Base-by-base conservation (phyloP, 1,139 yeast genomes). In the Suhomyces chickasaworum region DNA sequence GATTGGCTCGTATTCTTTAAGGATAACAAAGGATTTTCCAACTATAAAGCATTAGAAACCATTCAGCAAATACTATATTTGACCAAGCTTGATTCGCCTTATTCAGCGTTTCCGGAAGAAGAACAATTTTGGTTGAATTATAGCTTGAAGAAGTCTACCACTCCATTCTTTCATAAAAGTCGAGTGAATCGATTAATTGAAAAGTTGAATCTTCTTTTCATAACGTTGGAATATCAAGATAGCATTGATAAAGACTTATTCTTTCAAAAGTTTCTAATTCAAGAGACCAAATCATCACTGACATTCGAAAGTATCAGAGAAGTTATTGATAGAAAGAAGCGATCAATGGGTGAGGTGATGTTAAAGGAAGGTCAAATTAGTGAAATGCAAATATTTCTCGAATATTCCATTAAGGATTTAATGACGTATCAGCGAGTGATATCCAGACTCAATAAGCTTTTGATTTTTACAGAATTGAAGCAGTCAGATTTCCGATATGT, bases 341-440 rank as follows among this genome's bases (percentile, higher is more conserved):
- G 38, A 2, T 50, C 46, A 7, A 34, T 55, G 8, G 69, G 69
- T 1, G 65, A 61, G 4, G 61, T 67, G 1, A 64, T 57, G 18
- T 54, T 70, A 18, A 55, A 66, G 1, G 47, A 49, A 2, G 45
- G 45, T n/a, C 67, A 70, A 39, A 58, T 73, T 3, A 59, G 70
- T 15, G 86, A 83, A 39, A 81, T 83, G 39, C 80, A 77, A 41
- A 71, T 72, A 29, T 86, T 87, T 55, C 58, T 85, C 22, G 72
- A 73, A 37, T 84, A 74, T 54, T 78, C 86, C 1, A 52, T 68
- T 20, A 65, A 68, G 10, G 89, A 84, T 54, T 59, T 84, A 29
- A 60, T 56, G 2, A 58, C 57, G 1, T 71, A 76, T 45, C 61
- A 64, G 13, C 52, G 47, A 1, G 46, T 58, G 1, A 59, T 79